These are phyloP conservation scores for Russula olivacea DNA, from an alignment of 768 basidiomycete species.

Conservation along the genomic window DNA sequence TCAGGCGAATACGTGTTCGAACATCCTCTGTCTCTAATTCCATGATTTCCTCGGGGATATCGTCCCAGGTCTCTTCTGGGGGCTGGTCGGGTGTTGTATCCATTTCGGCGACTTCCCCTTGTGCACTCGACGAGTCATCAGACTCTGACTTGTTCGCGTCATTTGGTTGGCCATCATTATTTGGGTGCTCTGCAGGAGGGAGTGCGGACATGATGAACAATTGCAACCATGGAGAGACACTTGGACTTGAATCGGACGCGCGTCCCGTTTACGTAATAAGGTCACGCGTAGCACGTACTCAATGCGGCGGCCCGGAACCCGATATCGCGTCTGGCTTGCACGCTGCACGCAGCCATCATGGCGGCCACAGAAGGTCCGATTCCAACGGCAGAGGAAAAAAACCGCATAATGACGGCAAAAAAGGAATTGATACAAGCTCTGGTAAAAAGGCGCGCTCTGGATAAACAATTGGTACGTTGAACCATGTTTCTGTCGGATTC, in stretches of 20 bases:
- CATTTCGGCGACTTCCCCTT: slow-evolving; percentile 44
- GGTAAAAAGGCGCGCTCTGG: slow-evolving; percentile 64
- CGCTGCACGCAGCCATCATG: not conserved
- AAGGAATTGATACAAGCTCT: slow-evolving; percentile 71
- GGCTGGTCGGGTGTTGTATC: slow-evolving; percentile 68
- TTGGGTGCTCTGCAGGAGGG: slow-evolving; percentile 17
- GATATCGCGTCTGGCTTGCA: slow-evolving; percentile 6
- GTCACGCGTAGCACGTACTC: not conserved
- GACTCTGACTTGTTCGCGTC: slow-evolving; percentile 45
- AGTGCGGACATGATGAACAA: slow-evolving; percentile 16
- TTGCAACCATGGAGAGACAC: not conserved
- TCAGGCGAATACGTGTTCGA: slow-evolving; percentile 79
- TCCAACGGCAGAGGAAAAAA: slow-evolving; percentile 59
- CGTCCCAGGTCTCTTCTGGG: slow-evolving; percentile 78
- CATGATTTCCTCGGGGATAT: slow-evolving; percentile 86
- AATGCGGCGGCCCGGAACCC: slow-evolving; percentile 6
- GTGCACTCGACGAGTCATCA: slow-evolving; percentile 30
- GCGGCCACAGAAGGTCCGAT: slow-evolving; percentile 36
- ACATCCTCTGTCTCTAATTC: slow-evolving; percentile 80
- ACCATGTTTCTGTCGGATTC: not conserved
- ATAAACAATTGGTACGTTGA: slow-evolving; percentile 65
- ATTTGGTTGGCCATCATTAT: slow-evolving; percentile 6
- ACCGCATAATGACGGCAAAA: slow-evolving; percentile 64
- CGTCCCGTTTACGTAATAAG: slow-evolving; percentile 13
- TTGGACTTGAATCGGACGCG: slow-evolving; percentile 9